Base-by-base conservation (phyloP, 495 filamentous ascomycete species). In the Lentithecium fluviatile region DNA sequence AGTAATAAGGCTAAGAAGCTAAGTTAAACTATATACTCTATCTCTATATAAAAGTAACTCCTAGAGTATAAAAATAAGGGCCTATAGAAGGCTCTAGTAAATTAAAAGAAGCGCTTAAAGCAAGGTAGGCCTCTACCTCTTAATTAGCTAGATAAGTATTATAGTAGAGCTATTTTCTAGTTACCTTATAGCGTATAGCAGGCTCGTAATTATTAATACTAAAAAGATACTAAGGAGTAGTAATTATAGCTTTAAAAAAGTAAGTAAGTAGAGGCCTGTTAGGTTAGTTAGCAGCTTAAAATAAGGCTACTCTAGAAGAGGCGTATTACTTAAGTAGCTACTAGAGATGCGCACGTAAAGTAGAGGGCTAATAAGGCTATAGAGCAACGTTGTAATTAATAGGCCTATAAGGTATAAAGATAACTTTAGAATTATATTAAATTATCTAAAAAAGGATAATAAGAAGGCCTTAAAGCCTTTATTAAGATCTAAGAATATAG, bases 241-340 rank as follows among this genome's bases (percentile, higher is more conserved):
- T 24, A 37, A 25, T 20, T 52, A 52, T 24, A 52, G 49, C 49
- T 52, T 52, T n/a, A 52, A 36, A 52, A 52, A 36, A 36, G 23
- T 32, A 25, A 36, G 49, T 13, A 43, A 15, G 5, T 20, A 38
- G 40, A 43, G 40, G 15, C 40, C 13, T 3, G 40, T 6, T 6
- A 20, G 19, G 15, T 13, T 20, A 43, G 40, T 13, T 13, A 43
- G 40, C 13, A 43, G 40, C 40, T 43, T 3, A 43, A 43, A 15
- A 13, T 13, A 6, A 43, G 40, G 13, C 15, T 43, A 43, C 40
- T 43, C 13, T 13, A 43, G 13, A 13, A 43, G 13, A 43, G 13
- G 40, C 40, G 40, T 43, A 13, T 43, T 43, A 13, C 40, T 5
- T 3, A 15, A 15, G 40, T 13, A 6, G 40, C 4, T 5, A 15